phyloP scores from a whole-genome alignment of 176 grass and related monocot species.

The Melocanna baccifera region DNA sequence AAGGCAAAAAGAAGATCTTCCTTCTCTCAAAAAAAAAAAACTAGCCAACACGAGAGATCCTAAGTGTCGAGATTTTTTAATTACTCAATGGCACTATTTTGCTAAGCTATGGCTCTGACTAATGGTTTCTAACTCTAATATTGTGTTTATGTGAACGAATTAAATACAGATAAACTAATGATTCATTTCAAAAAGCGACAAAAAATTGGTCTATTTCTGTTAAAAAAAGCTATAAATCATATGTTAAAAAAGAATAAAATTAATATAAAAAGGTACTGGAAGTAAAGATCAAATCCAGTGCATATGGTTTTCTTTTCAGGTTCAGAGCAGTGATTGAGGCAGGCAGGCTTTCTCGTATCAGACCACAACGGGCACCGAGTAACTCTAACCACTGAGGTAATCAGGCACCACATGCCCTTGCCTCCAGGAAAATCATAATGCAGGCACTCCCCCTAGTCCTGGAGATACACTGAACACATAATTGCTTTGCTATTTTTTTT shows the following conservation, averaged over 20 bases:
- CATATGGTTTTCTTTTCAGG: background rate
- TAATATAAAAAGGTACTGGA: background rate
- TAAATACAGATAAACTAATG: too few species aligned
- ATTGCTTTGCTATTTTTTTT: background rate
- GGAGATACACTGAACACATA: background rate
- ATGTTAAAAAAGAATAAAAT: too few species aligned
- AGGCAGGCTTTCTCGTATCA: constrained; percentile 24
- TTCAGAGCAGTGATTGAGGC: background rate
- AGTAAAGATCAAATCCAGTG: background rate
- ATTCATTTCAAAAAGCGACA: too few species aligned
- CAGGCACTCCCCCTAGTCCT: background rate
- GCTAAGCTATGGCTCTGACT: fast-evolving
- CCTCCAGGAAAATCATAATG: constrained; percentile 17
- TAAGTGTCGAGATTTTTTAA: background rate
- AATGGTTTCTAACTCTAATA: too few species aligned
- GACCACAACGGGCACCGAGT: background rate
- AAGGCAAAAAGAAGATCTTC: too few species aligned
- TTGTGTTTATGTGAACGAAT: too few species aligned
- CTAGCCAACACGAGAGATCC: background rate
- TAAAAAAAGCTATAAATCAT: too few species aligned
- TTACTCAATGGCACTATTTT: too few species aligned
- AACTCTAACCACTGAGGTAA: background rate
- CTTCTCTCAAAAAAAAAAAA: background rate
- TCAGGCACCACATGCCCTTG: constrained; percentile 27
- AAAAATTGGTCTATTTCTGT: too few species aligned